These are phyloP conservation scores for Phialophora chinensis DNA, from an alignment of 2,329 filamentous ascomycete species.

Conservation along the genomic window DNA sequence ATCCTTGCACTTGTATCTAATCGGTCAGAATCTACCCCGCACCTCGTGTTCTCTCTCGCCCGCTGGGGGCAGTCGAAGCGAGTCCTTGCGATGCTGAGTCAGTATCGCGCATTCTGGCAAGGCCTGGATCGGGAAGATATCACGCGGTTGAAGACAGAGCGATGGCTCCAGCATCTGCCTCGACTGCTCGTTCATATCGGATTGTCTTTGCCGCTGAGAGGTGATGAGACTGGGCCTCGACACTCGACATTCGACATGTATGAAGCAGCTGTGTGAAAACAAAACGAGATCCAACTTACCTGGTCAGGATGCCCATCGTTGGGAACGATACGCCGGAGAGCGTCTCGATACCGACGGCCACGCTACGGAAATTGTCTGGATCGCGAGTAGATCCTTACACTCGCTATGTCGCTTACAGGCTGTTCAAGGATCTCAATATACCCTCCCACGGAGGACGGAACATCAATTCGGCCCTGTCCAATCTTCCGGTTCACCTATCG, in stretches of 20 bases:
- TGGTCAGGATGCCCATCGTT: slow-evolving; percentile 22
- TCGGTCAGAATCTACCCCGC: slow-evolving; percentile 4
- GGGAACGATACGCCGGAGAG: slow-evolving; percentile 18
- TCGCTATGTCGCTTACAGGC: slow-evolving; percentile 29
- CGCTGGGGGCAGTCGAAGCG: background rate
- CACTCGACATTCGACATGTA: background rate
- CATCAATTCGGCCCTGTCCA: slow-evolving; percentile 35
- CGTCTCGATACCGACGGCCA: slow-evolving; percentile 23
- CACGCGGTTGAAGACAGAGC: slow-evolving; percentile 25
- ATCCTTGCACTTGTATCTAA: background rate
- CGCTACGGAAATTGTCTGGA: slow-evolving; percentile 25
- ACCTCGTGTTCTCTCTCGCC: background rate
- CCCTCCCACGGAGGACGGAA: slow-evolving; percentile 35
- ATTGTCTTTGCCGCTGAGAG: background rate
- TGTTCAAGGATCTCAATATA: slow-evolving; percentile 35
- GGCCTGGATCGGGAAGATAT: slow-evolving; percentile 15
- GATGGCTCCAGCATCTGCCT: background rate
- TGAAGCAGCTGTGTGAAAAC: background rate
- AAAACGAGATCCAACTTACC: background rate
- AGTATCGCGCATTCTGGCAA: slow-evolving; percentile 3
- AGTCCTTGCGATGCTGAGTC: slow-evolving; percentile 12
- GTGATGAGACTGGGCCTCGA: background rate
- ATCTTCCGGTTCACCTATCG: slow-evolving; percentile 29
- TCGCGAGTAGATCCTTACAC: slow-evolving; percentile 35
- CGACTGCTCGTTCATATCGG: background rate